Base-by-base conservation (phyloP, 2,329 filamentous ascomycete genomes). In the Triangularia verruculosa region DNA sequence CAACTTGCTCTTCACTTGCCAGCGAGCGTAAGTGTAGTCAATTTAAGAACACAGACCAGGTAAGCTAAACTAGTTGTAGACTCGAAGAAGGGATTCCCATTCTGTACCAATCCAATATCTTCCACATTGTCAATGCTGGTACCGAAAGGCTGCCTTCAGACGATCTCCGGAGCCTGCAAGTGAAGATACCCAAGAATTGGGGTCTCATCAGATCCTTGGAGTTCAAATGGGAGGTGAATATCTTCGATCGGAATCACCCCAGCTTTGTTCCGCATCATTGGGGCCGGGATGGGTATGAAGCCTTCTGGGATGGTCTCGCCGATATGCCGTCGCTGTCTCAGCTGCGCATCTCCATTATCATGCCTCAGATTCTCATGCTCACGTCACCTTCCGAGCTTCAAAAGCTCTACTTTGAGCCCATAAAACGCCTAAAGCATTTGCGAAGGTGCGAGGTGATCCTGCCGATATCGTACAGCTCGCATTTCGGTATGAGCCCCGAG, bases 301-400 rank as follows among this genome's bases (percentile, higher is more conserved):
- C 61, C 12, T 56, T 67, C 4, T 67, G 66, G 66, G 66, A 67
- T 43, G 59, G 64, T 20, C 66, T 67, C 15, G 61, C 66, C 3
- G 66, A 67, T 25, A 64, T 64, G 64, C 66, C 66, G 6, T 43
- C 55, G 4, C 62, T 67, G 2, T 28, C 54, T 15, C 59, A 57
- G 24, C 58, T 67, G 1, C 59, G 64, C 4, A 66, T 67, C 17
- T 64, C 64, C 32, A 56, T 66, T 15, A 27, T 67, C n/a, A 61
- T 67, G 54, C 51, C 51, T 2, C 25, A 25, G 4, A 15, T 25
- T 5, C 51, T 25, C 22, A 54, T 25, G 25, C 22, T 28, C 20
- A 2, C 25, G 9, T 55, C 15, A 25, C 2, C 57, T 1, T 7
- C 20, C 2, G 66, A 59, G 13, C 20, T 67, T 22, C 61, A 39